Percentiles rank a stretch among this genome's conserved stretches.
Evolutionary conservation across 768 basidiomycete species (phyloP).

Genomic region (Lactarius sp.): DNA sequence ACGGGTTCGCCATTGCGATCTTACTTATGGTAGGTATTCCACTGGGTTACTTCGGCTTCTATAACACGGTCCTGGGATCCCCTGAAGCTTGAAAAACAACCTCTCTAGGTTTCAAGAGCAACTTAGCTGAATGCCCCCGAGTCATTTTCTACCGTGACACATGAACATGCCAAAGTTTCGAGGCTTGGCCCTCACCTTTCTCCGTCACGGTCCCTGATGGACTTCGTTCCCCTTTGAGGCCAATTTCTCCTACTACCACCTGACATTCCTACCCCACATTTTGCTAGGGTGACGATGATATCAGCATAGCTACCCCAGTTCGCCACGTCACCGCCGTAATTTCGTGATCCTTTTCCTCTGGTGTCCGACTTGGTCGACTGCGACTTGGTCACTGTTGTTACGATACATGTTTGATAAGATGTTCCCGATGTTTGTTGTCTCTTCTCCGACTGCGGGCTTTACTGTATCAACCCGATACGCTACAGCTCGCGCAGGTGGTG

Average conservation of each 20-base stretch:
- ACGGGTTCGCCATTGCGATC: not conserved
- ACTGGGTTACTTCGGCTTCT: not conserved
- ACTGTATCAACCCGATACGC: not conserved
- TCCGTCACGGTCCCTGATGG: not conserved
- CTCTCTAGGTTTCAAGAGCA: not conserved
- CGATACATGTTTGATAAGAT: not conserved
- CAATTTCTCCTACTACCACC: not conserved
- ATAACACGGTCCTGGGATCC: not conserved
- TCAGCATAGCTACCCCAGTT: not conserved
- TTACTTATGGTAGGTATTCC: not conserved
- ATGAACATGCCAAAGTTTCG: not conserved
- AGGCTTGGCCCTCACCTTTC: not conserved
- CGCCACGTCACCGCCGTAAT: slow-evolving; percentile 15
- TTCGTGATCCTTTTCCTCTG: not conserved
- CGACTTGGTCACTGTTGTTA: not conserved
- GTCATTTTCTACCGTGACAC: not conserved
- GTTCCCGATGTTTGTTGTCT: not conserved
- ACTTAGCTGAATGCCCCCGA: not conserved
- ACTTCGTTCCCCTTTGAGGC: not conserved
- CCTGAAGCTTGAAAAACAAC: not conserved
- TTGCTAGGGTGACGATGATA: not conserved
- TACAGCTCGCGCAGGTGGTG: not conserved
- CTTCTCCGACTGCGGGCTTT: not conserved
- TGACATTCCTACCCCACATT: slow-evolving; percentile 1
- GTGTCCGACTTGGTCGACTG: not conserved